Evolutionary conservation across 2,329 filamentous ascomycete genomes (phyloP).

Genomic region (Colletotrichum sp.): DNA sequence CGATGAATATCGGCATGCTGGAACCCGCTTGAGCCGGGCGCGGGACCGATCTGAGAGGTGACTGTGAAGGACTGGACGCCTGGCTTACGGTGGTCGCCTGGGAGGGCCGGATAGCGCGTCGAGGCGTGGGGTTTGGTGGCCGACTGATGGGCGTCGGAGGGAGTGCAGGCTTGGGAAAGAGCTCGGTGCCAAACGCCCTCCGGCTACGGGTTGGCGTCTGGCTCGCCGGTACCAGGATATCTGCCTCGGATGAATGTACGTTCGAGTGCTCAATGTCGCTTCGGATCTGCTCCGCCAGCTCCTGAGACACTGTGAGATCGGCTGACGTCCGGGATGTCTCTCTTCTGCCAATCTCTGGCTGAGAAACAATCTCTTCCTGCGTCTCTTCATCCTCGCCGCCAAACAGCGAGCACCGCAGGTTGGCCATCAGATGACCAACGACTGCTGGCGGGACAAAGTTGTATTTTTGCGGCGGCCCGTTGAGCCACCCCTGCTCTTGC

Average conservation of each 20-base stretch:
- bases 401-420: conserved; percentile 59
- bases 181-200: conserved; percentile 4
- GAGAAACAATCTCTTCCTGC: conserved; percentile 7
- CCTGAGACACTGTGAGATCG: conserved; percentile 49
- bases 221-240: conserved; percentile 39
- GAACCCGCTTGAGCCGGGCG: conserved; percentile 26
- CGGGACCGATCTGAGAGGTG: conserved; percentile 32
- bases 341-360: background rate
- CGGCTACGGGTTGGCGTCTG: conserved; percentile 3
- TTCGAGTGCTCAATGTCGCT: conserved; percentile 45
- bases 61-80: conserved; percentile 33
- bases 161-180: conserved; percentile 10
- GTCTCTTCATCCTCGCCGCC: conserved; percentile 27
- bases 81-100: conserved; percentile 44
- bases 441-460: conserved; percentile 61
- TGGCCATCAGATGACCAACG: conserved; percentile 62
- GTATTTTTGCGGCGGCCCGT: conserved; percentile 54
- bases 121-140: conserved; percentile 16
- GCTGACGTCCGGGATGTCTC: background rate
- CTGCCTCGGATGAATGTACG: conserved; percentile 25
- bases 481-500: conserved; percentile 59
- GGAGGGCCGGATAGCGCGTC: conserved; percentile 16
- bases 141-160: conserved; percentile 19
- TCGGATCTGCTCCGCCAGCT: conserved; percentile 56
- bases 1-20: conserved; percentile 22